phyloP scores from a whole-genome alignment of 345 rosid species.

The Lenwebbia sp. region DNA sequence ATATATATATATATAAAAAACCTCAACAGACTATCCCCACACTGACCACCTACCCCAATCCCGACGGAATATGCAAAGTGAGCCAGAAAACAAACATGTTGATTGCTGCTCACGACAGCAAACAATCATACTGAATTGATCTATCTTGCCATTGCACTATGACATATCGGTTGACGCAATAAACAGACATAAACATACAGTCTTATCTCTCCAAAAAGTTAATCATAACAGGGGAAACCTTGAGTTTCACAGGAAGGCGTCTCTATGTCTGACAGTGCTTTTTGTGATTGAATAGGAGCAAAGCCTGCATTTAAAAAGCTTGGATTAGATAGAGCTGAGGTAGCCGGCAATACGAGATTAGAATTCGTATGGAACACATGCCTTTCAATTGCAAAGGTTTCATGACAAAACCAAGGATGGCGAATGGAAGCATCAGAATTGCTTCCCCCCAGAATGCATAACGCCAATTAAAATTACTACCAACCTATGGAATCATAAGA shows the following conservation, averaged over 20 bases:
- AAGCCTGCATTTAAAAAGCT: slow-evolving; percentile 49
- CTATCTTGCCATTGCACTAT: background rate
- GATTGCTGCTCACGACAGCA: background rate
- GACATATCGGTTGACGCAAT: background rate
- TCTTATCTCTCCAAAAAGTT: background rate
- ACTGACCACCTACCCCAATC: background rate
- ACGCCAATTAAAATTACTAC: slow-evolving; percentile 64
- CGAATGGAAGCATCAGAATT: slow-evolving; percentile 84
- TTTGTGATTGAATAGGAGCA: slow-evolving; percentile 30
- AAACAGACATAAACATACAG: background rate
- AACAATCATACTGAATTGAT: background rate
- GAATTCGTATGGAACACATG: slow-evolving; percentile 2
- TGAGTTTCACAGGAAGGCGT: slow-evolving; percentile 17
- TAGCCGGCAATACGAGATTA: background rate
- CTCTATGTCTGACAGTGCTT: slow-evolving; percentile 17
- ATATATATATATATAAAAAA: too few relatives aligned
- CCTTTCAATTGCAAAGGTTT: slow-evolving; percentile 93
- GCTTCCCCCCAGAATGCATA: slow-evolving; percentile 91
- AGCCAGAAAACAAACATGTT: background rate
- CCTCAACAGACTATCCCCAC: background rate
- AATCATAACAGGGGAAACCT: slow-evolving; percentile 20
- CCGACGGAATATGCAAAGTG: background rate
- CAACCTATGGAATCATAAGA: slow-evolving; percentile 39
- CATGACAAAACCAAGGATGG: slow-evolving; percentile 60
- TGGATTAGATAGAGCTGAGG: slow-evolving; percentile 7